A percentile compares a stretch with the other conserved stretches of the same genome.
Conservation (phyloP, 2,329 filamentous ascomycete species). For the Fusarium sp. region DNA sequence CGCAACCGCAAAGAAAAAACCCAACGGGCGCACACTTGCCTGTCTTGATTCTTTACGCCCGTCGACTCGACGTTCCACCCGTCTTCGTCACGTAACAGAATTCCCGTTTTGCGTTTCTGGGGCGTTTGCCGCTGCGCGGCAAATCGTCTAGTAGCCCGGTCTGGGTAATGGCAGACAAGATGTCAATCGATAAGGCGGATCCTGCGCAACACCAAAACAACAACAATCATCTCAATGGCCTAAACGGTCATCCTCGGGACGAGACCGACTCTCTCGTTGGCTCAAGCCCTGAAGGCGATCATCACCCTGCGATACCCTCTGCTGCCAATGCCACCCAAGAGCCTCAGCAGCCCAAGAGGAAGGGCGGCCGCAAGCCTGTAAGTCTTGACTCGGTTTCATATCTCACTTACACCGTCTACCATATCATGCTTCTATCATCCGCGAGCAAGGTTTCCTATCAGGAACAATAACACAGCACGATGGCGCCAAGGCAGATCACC, state of each 20-base stretch:
- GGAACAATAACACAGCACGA: background rate
- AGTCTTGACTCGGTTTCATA: constrained; percentile 54
- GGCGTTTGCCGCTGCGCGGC: constrained; percentile 53
- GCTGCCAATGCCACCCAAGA: constrained; percentile 58
- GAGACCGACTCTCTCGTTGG: constrained; percentile 71
- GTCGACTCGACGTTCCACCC: constrained; percentile 45
- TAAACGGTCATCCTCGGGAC: constrained; percentile 59
- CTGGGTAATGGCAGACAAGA: constrained; percentile 70
- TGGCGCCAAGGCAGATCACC: background rate
- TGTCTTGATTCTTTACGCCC: constrained; percentile 46
- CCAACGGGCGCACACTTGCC: constrained; percentile 51
- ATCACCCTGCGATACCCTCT: constrained; percentile 48
- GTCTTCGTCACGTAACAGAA: constrained; percentile 49
- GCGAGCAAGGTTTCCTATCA: background rate
- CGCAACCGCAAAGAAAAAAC: constrained; percentile 53
- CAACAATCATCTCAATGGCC: constrained; percentile 48
- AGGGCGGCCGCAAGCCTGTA: constrained; percentile 97
- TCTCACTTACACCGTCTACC: constrained; percentile 3
- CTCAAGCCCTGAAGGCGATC: constrained; percentile 70
- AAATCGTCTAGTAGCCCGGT: constrained; percentile 48
- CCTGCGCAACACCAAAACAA: constrained; percentile 45
- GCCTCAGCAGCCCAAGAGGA: constrained; percentile 83
- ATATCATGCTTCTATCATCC: background rate
- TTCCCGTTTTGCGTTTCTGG: constrained; percentile 51
- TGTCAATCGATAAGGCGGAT: constrained; percentile 71